Conservation (phyloP, 2,329 filamentous ascomycete species). For the Beauveria rudraprayagi region DNA sequence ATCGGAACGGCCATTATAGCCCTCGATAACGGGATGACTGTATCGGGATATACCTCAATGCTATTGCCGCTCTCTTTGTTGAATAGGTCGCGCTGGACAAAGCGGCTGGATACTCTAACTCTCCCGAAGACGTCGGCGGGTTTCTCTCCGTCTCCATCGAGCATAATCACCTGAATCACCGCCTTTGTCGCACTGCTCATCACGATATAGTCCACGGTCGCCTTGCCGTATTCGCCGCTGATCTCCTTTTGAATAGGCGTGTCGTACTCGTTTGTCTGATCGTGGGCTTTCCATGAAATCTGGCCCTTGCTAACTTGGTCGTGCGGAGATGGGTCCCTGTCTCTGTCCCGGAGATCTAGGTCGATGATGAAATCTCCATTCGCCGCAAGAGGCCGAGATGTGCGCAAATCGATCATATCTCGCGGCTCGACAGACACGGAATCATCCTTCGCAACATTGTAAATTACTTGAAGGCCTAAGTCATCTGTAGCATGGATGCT, state of each 20-base stretch:
- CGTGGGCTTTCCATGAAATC: background rate
- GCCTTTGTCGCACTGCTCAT: conserved; percentile 1
- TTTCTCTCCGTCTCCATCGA: conserved; percentile 10
- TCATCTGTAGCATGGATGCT: background rate
- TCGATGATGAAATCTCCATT: background rate
- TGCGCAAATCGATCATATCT: background rate
- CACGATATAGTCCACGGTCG: conserved; percentile 6
- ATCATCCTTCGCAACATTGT: background rate
- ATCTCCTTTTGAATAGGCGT: background rate
- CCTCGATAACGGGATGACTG: background rate
- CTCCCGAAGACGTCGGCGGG: conserved; percentile 8
- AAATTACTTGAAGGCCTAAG: background rate
- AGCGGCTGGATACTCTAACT: background rate
- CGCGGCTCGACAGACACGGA: background rate
- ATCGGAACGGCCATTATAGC: background rate
- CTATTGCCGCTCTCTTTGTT: background rate
- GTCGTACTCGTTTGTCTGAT: background rate
- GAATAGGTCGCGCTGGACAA: background rate
- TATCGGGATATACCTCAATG: background rate
- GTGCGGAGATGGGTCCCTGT: background rate
- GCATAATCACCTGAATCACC: background rate
- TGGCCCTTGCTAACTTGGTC: background rate
- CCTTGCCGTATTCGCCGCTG: conserved; percentile 4
- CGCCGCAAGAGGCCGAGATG: background rate
- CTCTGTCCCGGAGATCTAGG: background rate